Evolutionary conservation across 495 filamentous ascomycete genomes (phyloP).

Genomic region (Extremus antarcticus): DNA sequence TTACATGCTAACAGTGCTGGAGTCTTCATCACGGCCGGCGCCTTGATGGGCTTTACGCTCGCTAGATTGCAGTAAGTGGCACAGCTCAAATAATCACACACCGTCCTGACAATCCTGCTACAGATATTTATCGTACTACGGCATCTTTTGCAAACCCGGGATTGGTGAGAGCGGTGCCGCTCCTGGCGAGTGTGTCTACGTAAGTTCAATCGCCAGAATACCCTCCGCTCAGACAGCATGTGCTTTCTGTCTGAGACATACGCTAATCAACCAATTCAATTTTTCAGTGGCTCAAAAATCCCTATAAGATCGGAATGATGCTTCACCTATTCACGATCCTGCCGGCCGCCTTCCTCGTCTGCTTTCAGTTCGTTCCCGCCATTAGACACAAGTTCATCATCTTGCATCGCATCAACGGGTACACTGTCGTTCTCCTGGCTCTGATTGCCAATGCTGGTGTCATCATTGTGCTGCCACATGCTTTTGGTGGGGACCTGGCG

Average conservation of each 20-base stretch:
- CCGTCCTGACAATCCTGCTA: background rate
- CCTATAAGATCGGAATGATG: conserved; percentile 35
- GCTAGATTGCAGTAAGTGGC: background rate
- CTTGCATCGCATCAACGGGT: conserved; percentile 44
- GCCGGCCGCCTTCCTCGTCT: conserved; percentile 36
- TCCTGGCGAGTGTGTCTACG: background rate
- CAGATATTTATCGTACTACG: background rate
- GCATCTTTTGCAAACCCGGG: background rate
- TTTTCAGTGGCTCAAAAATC: background rate
- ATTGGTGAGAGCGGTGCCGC: background rate
- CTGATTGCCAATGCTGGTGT: conserved; percentile 31
- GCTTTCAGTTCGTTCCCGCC: conserved; percentile 40
- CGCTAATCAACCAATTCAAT: too few relatives aligned
- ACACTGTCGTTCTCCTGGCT: conserved; percentile 34
- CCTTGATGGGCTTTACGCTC: background rate
- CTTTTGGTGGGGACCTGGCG: conserved; percentile 37
- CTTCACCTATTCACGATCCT: conserved; percentile 37
- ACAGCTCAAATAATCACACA: background rate
- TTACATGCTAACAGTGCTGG: background rate
- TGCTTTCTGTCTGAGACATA: too few relatives aligned
- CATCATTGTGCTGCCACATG: conserved; percentile 34
- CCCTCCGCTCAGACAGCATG: too few relatives aligned
- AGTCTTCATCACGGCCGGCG: background rate
- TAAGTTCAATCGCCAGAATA: too few relatives aligned
- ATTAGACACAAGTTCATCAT: conserved; percentile 36